A percentile compares a stretch with the other conserved stretches of the same genome.
These are phyloP conservation scores for Penicillium coffeae DNA, from an alignment of 495 filamentous ascomycete species.

Conservation along the genomic window DNA sequence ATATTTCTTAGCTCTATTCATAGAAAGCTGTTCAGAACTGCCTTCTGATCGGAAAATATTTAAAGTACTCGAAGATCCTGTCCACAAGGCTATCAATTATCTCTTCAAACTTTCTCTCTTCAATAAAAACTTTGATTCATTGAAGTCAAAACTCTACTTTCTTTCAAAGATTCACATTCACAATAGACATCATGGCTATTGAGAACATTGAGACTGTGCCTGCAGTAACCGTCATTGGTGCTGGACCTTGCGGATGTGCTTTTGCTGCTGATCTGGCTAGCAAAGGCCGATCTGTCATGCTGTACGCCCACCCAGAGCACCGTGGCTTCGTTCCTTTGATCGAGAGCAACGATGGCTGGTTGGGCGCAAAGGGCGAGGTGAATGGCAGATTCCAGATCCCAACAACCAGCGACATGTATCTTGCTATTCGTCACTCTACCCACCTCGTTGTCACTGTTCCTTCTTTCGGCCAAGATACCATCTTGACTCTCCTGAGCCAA, in stretches of 20 bases:
- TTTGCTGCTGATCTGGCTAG: conserved; percentile 16
- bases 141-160: not conserved
- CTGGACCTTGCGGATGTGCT: conserved; percentile 17
- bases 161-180: no score
- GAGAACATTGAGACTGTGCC: conserved; percentile 8
- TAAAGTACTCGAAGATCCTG: not conserved
- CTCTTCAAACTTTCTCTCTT: not conserved
- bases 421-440: conserved; percentile 12
- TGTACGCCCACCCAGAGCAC: conserved; percentile 17
- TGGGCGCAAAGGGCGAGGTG: conserved; percentile 8
- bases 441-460: conserved; percentile 16
- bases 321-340: conserved; percentile 15
- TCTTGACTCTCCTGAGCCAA: conserved; percentile 11
- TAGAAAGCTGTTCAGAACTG: not conserved
- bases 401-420: conserved; percentile 15
- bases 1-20: not conserved
- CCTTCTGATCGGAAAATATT: not conserved
- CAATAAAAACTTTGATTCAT: no score
- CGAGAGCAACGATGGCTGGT: conserved; percentile 14
- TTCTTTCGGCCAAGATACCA: conserved; percentile 16
- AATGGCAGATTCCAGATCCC: conserved; percentile 13
- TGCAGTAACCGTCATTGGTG: conserved; percentile 14
- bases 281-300: conserved; percentile 14
- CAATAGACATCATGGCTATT: conserved; percentile 4
- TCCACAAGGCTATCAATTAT: not conserved